Conservation (phyloP, 148 eudicot genomes). For the Camellia sinensis region DNA sequence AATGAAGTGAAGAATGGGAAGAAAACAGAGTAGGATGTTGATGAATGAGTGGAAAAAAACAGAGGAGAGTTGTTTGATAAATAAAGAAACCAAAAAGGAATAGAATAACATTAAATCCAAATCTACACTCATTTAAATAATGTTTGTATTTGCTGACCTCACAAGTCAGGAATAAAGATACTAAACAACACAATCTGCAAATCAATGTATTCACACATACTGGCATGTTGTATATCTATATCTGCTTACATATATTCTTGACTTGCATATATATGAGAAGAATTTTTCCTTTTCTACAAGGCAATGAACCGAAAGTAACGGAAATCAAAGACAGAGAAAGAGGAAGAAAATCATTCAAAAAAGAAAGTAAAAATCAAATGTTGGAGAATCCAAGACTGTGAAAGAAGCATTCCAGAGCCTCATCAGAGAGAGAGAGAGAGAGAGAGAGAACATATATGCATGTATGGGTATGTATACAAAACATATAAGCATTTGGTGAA, state of each 20-base stretch:
- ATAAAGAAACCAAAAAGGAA: neutral
- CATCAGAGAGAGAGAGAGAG: neutral
- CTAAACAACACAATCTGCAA: neutral
- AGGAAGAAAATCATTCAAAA: neutral
- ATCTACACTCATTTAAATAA: neutral
- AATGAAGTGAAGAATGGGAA: neutral
- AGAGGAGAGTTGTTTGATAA: neutral
- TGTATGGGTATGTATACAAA: neutral
- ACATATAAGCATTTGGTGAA: neutral
- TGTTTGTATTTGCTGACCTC: neutral
- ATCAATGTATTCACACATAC: neutral
- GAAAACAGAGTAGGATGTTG: neutral
- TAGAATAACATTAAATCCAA: neutral
- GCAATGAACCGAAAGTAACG: neutral
- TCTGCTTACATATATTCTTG: neutral
- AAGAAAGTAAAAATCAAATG: no score
- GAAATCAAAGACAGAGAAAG: neutral
- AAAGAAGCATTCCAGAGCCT: no score
- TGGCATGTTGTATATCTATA: neutral
- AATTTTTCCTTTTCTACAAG: neutral
- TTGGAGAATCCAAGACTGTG: no score
- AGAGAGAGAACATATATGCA: neutral
- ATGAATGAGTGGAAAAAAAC: neutral
- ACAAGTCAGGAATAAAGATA: neutral
- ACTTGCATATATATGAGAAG: neutral